These are phyloP conservation scores for Russula dissimulans DNA, from an alignment of 768 basidiomycete species.

Conservation along the genomic window DNA sequence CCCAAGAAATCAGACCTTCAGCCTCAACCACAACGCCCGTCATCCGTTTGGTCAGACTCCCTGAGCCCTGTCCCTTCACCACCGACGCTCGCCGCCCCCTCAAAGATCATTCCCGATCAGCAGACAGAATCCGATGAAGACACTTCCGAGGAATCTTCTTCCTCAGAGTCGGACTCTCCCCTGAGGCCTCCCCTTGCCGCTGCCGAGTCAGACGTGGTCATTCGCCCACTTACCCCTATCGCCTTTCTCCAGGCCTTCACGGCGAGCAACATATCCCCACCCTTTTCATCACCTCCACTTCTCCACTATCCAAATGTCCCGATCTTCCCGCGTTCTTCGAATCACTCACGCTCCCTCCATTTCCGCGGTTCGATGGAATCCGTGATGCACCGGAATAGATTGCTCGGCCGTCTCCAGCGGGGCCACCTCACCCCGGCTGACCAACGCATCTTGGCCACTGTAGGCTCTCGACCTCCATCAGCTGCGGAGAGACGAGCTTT, in stretches of 20 bases:
- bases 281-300: conserved; percentile 39
- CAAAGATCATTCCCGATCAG: background rate
- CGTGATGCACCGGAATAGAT: conserved; percentile 38
- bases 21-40: background rate
- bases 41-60: conserved; percentile 3
- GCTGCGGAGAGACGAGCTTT: conserved; percentile 21
- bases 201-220: background rate
- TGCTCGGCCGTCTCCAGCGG: conserved; percentile 37
- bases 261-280: conserved; percentile 35
- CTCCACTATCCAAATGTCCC: conserved; percentile 27
- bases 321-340: conserved; percentile 45
- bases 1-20: conserved; percentile 22
- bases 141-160: conserved; percentile 15
- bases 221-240: conserved; percentile 27
- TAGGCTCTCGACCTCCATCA: conserved; percentile 29
- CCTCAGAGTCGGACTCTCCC: conserved; percentile 23
- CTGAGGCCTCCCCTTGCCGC: conserved; percentile 5
- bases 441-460: conserved; percentile 34
- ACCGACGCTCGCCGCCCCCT: background rate
- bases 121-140: conserved; percentile 17
- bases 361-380: conserved; percentile 34
- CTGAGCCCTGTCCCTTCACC: background rate
- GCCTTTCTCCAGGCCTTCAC: conserved; percentile 34
- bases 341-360: conserved; percentile 31
- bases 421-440: conserved; percentile 31